These are phyloP conservation scores for Epichloe sibirici DNA, from an alignment of 2,329 filamentous ascomycete genomes.

Conservation along the genomic window DNA sequence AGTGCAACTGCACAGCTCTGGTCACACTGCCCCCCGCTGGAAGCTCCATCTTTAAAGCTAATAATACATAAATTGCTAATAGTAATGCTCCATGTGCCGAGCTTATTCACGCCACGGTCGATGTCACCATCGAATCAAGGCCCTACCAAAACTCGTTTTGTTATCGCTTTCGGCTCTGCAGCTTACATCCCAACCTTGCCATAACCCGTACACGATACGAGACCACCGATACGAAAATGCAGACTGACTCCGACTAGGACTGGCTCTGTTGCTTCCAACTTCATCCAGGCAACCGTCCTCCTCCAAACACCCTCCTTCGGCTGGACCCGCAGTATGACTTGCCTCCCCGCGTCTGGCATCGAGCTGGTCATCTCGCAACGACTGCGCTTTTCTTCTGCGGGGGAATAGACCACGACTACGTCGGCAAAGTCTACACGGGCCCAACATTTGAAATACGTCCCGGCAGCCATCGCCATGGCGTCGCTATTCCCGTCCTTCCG, in stretches of 20 bases:
- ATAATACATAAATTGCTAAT: too few relatives aligned
- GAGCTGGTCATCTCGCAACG: constrained; percentile 22
- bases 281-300: not conserved
- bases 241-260: not conserved
- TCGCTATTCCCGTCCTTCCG: constrained; percentile 55
- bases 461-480: constrained; percentile 42
- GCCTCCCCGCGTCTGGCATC: constrained; percentile 21
- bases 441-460: not conserved
- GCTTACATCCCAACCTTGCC: not conserved
- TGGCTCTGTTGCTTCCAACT: not conserved
- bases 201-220: not conserved
- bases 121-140: not conserved
- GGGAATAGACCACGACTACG: constrained; percentile 2
- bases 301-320: not conserved
- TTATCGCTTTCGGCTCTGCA: not conserved
- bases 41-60: too few relatives aligned
- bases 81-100: not conserved
- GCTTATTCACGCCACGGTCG: not conserved
- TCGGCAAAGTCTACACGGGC: not conserved
- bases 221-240: not conserved
- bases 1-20: too few relatives aligned
- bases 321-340: constrained; percentile 19
- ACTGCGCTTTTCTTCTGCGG: constrained; percentile 7
- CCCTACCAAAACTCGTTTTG: too few relatives aligned
- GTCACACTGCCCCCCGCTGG: too few relatives aligned